Evolutionary conservation across 2,329 filamentous ascomycete species (phyloP).

Genomic region (Aspergillus oerlinghausenensis): DNA sequence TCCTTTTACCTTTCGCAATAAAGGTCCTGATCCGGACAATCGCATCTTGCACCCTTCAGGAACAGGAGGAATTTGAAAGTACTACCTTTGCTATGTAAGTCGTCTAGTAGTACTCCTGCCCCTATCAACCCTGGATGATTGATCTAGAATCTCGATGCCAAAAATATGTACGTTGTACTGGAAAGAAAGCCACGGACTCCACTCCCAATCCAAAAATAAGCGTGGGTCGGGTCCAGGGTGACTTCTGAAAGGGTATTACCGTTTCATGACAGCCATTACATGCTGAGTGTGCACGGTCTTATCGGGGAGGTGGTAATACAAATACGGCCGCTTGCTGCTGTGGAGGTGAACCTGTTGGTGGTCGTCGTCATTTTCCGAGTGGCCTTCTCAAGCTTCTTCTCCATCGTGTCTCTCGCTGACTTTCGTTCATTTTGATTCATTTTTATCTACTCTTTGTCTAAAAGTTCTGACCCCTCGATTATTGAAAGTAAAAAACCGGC

Average conservation of each 20-base stretch:
- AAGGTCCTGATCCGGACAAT: slow-evolving; percentile 1
- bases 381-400: not conserved
- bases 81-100: not conserved
- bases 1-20: too few relatives aligned
- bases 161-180: not conserved
- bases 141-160: not conserved
- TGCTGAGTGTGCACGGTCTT: not conserved
- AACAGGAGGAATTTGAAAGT: not conserved
- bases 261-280: not conserved
- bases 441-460: not conserved
- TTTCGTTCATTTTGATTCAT: not conserved
- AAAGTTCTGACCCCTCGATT: not conserved
- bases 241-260: not conserved
- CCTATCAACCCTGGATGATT: not conserved
- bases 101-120: too few relatives aligned
- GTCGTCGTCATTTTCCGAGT: not conserved
- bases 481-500: not conserved
- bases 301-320: too few relatives aligned
- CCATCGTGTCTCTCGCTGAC: not conserved
- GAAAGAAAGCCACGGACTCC: not conserved
- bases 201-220: not conserved
- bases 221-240: not conserved
- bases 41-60: not conserved
- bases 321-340: not conserved
- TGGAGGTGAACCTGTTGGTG: not conserved